Conservation (phyloP, 2,329 filamentous ascomycete species). For the Trichoderma sp. region DNA sequence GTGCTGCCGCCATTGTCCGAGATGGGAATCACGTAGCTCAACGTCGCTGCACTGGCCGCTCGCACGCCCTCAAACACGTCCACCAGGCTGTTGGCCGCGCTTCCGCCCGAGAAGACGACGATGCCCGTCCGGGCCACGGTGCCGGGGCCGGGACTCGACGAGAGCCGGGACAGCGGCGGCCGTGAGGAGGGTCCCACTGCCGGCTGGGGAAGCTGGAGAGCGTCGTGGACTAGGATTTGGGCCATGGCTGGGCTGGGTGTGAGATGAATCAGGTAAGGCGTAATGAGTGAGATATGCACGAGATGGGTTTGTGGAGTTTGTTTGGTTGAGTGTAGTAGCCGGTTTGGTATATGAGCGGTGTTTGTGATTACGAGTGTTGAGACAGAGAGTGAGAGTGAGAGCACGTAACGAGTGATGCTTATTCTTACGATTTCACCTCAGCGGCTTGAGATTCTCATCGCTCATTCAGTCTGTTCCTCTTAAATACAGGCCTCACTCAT, state of each 20-base stretch:
- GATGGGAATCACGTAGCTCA: constrained; percentile 90
- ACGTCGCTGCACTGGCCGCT: constrained; percentile 60
- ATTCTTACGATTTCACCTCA: not conserved
- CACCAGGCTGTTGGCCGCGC: constrained; percentile 89
- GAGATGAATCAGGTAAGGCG: not conserved
- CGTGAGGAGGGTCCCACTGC: constrained; percentile 1
- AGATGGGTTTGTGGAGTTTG: not conserved
- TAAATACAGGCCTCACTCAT: not conserved
- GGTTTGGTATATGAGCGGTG: not conserved
- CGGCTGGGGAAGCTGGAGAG: not conserved
- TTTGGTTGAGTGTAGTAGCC: not conserved
- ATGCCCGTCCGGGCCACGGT: constrained; percentile 42
- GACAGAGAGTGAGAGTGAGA: no score
- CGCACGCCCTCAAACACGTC: constrained; percentile 76
- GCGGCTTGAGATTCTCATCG: not conserved
- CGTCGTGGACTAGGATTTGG: constrained; percentile 3
- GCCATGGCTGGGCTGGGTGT: not conserved
- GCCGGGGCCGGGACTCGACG: constrained; percentile 24
- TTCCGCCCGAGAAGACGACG: constrained; percentile 87
- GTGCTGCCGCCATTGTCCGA: constrained; percentile 95
- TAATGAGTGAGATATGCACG: not conserved
- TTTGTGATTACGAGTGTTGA: not conserved
- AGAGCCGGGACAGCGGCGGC: constrained; percentile 8
- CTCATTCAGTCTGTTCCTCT: not conserved
- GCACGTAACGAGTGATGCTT: not conserved